These are phyloP conservation scores for Leccinum pachyderme DNA, from an alignment of 1,284 basidiomycete species.

Conservation along the genomic window DNA sequence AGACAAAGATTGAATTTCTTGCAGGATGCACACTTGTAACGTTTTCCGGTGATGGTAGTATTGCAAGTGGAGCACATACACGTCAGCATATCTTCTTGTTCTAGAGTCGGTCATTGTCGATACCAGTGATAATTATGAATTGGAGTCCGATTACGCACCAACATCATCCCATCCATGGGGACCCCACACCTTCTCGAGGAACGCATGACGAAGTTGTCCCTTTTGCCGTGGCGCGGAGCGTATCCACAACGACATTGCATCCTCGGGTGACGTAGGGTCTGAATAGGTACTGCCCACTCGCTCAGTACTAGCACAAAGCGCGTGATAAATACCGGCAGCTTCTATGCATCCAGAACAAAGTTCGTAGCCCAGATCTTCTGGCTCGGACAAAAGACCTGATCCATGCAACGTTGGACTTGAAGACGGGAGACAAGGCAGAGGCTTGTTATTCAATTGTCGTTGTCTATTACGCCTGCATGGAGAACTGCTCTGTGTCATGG, in stretches of 20 bases:
- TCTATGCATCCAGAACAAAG: slow-evolving; percentile 80
- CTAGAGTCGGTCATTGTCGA: slow-evolving; percentile 36
- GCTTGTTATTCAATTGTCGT: slow-evolving; percentile 38
- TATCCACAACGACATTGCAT: slow-evolving; percentile 55
- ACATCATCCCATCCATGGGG: slow-evolving; percentile 81
- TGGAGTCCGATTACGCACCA: slow-evolving; percentile 49
- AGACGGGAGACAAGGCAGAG: slow-evolving; percentile 40
- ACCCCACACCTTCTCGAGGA: slow-evolving; percentile 82
- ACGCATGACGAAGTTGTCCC: slow-evolving; percentile 78
- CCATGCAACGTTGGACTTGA: slow-evolving; percentile 16
- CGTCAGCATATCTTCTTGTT: slow-evolving; percentile 63
- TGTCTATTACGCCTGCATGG: slow-evolving; percentile 24
- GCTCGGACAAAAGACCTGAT: slow-evolving; percentile 16
- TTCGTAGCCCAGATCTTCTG: slow-evolving; percentile 64
- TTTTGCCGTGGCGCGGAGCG: slow-evolving; percentile 65
- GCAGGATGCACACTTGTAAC: slow-evolving; percentile 86
- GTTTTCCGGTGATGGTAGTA: slow-evolving; percentile 54
- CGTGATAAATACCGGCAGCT: slow-evolving; percentile 72
- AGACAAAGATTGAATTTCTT: slow-evolving; percentile 76
- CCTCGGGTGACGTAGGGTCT: slow-evolving; percentile 46
- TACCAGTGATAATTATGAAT: background rate
- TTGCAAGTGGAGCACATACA: slow-evolving; percentile 79
- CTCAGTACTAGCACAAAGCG: slow-evolving; percentile 56
- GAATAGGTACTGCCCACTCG: slow-evolving; percentile 40
- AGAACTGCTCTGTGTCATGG: slow-evolving; percentile 17